phyloP scores from a whole-genome alignment of 441 rosid genomes.

The Adansonia grandidieri region DNA sequence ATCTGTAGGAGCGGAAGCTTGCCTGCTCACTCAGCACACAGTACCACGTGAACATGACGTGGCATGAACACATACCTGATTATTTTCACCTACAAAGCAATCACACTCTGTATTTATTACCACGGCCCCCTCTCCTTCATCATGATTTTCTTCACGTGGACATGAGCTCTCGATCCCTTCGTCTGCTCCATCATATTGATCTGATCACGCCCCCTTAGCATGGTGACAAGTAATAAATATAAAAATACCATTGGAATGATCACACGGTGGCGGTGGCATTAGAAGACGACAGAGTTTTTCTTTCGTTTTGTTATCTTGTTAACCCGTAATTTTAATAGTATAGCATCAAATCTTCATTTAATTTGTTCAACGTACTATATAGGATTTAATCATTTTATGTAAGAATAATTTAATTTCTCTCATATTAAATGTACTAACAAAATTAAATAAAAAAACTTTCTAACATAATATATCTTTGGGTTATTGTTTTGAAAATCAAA shows the following conservation, averaged over 20 bases:
- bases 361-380: too few species aligned
- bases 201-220: background rate
- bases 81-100: background rate
- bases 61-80: conserved; percentile 21
- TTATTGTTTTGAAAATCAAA: too few species aligned
- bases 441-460: too few species aligned
- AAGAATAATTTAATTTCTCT: too few species aligned
- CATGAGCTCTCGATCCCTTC: background rate
- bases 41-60: conserved; percentile 35
- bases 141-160: conserved; percentile 32
- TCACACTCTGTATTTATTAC: background rate
- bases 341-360: too few species aligned
- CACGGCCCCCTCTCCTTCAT: background rate
- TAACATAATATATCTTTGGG: too few species aligned
- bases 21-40: conserved; percentile 25
- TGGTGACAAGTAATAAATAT: background rate
- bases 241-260: background rate
- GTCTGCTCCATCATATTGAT: conserved; percentile 22
- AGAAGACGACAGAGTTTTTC: too few species aligned
- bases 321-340: background rate
- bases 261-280: background rate
- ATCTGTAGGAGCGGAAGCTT: background rate
- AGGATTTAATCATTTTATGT: too few species aligned
- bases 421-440: too few species aligned
- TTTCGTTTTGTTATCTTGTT: too few species aligned